These are phyloP conservation scores for Ascobolus immersus DNA, from an alignment of 495 filamentous ascomycete species.

Conservation along the genomic window DNA sequence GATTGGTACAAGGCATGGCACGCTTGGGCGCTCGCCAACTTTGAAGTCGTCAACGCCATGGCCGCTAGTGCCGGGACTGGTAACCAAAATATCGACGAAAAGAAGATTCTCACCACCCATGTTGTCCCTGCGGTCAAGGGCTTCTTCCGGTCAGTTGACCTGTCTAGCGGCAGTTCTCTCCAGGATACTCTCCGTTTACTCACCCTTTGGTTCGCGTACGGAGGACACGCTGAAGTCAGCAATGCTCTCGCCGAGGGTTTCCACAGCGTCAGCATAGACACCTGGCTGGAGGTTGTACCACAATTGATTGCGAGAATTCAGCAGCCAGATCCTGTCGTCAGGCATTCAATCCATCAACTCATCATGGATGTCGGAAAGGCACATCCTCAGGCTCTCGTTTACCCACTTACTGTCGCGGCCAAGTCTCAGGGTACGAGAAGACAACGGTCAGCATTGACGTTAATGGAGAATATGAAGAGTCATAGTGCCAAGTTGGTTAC, in stretches of 20 bases:
- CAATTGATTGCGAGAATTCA: conserved; percentile 95
- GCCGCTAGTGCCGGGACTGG: conserved; percentile 9
- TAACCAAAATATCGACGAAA: neutral
- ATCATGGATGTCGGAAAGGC: conserved; percentile 74
- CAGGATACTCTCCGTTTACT: conserved; percentile 85
- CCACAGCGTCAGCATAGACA: conserved; percentile 73
- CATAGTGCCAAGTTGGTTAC: conserved; percentile 86
- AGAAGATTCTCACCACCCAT: conserved; percentile 44
- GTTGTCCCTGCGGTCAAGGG: conserved; percentile 83
- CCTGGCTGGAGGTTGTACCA: conserved; percentile 93
- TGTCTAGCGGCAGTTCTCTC: conserved; percentile 73
- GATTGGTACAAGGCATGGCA: conserved; percentile 99
- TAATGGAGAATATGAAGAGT: conserved; percentile 94
- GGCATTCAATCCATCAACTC: conserved; percentile 70
- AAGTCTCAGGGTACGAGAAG: conserved; percentile 65
- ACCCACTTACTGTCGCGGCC: conserved; percentile 93
- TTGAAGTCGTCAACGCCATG: conserved; percentile 60
- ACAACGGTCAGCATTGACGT: conserved; percentile 57
- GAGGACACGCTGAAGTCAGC: conserved; percentile 68
- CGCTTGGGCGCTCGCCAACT: conserved; percentile 95
- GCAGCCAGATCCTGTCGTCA: conserved; percentile 63
- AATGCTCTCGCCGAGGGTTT: conserved; percentile 69
- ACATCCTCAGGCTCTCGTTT: conserved; percentile 96
- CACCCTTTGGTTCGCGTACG: conserved; percentile 89
- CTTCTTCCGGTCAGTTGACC: conserved; percentile 82